Base-by-base conservation (phyloP, 352 stramenopile species). In the Pythium oligandrum region DNA sequence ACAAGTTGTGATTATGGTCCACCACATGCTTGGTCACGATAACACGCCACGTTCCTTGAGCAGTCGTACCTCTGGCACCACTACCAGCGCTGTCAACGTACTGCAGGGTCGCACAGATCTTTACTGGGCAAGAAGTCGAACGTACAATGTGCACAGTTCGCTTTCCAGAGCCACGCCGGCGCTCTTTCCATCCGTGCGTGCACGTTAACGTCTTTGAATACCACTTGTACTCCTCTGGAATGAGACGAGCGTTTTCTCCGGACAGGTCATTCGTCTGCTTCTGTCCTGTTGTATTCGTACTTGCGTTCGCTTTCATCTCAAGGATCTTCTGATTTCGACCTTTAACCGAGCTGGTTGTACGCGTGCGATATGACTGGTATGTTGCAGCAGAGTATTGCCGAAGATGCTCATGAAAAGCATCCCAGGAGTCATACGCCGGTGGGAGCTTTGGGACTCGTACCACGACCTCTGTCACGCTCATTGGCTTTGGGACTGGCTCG, bases 1-100 rank as follows among this genome's bases (percentile, higher is more conserved):
- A 91, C n/a, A 91, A 57, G 44, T 88, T 91, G 59, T 91, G 80
- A 51, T 91, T 91, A 57, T 91, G 80, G 43, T 88, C 78, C 11
- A 84, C 64, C 4, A 89, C 56, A 59, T 91, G 80, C 43, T 86
- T 86, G 12, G 78, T 91, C 9, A 91, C 71, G 2, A 91, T 76
- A 30, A 91, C 78, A 2, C 75, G 76, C 80, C 80, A 91, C 30
- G 53, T 55, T 0, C 70, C 38, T 34, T 65, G 1, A 9, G 26
- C 43, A 3, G 47, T 35, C 2, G 50, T 37, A 3, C 39, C 34
- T 17, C 31, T 35, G 4, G n/a, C 37, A 32, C 38, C 32, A 17
- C 31, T 40, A 5, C n/a, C 45, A 31, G 35, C 7, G 3, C 54
- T 26, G n/a, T 54, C 36, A 33, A 51, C 51, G 42, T 74, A 88